Percentiles rank a stretch among this genome's conserved stretches.
Evolutionary conservation across 2,329 filamentous ascomycete genomes (phyloP).

Genomic region (Paramyrothecium roridum): DNA sequence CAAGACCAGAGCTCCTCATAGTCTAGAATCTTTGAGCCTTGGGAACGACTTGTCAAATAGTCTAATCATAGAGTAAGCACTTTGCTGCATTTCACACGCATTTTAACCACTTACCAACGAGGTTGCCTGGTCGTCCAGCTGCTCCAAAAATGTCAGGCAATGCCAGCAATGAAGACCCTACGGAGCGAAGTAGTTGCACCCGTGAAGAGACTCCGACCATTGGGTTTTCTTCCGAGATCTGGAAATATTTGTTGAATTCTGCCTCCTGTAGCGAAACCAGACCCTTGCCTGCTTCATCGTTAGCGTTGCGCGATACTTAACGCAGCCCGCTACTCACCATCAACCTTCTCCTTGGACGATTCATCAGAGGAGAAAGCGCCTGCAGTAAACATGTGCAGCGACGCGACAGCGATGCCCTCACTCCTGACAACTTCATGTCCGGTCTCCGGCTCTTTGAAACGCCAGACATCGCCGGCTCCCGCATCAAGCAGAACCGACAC

Average conservation of each 20-base stretch:
- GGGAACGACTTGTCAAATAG: slow-evolving; percentile 28
- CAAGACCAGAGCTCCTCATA: slow-evolving; percentile 37
- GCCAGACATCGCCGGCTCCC: slow-evolving; percentile 48
- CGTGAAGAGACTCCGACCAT: slow-evolving; percentile 43
- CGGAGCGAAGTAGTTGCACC: slow-evolving; percentile 33
- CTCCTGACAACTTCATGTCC: slow-evolving; percentile 34
- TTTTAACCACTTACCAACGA: slow-evolving; percentile 37
- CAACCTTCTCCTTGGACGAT: slow-evolving; percentile 19
- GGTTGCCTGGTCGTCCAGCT: slow-evolving; percentile 40
- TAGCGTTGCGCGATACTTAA: not conserved
- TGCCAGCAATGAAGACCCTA: slow-evolving; percentile 37
- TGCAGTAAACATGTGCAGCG: slow-evolving; percentile 45
- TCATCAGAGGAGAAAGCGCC: slow-evolving; percentile 29
- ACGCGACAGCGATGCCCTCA: slow-evolving; percentile 50
- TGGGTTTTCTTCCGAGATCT: slow-evolving; percentile 39
- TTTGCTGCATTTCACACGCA: not conserved
- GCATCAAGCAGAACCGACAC: slow-evolving; percentile 58
- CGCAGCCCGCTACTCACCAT: slow-evolving; percentile 23
- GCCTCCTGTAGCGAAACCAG: slow-evolving; percentile 28
- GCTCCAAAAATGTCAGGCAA: slow-evolving; percentile 36
- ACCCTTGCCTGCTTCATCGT: slow-evolving; percentile 21
- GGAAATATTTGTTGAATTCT: slow-evolving; percentile 35
- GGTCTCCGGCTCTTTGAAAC: slow-evolving; percentile 35
- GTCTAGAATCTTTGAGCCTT: slow-evolving; percentile 26
- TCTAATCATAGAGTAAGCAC: slow-evolving; percentile 28